These are phyloP conservation scores for Cyberlindnera lachancei DNA, from an alignment of 805 yeast species.

Conservation along the genomic window DNA sequence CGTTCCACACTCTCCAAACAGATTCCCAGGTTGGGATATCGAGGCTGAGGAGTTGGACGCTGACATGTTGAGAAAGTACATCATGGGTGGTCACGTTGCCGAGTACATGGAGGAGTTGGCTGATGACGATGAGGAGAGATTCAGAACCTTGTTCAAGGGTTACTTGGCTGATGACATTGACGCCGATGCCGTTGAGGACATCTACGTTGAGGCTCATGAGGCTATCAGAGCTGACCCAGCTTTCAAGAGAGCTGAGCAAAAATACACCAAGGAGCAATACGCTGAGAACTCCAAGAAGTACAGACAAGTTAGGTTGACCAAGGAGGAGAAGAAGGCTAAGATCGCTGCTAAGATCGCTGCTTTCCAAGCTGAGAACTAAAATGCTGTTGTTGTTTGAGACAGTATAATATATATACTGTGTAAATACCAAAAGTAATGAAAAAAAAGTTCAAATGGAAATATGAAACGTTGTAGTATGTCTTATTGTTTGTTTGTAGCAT, in stretches of 20 bases:
- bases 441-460: no score
- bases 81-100: constrained; percentile 99
- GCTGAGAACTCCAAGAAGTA: constrained; percentile 93
- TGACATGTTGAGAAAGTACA: constrained; percentile 96
- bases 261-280: constrained; percentile 95
- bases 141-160: constrained; percentile 90
- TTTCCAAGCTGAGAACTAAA: constrained; percentile 44
- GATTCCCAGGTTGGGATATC: constrained; percentile 99
- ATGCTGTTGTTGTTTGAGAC: constrained; percentile 3
- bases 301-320: constrained; percentile 84
- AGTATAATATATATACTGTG: no score
- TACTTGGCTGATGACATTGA: constrained; percentile 96
- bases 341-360: constrained; percentile 92
- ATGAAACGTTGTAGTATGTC: no score
- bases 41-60: constrained; percentile 98
- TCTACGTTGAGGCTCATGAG: constrained; percentile 91
- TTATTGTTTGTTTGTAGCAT: no score
- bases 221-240: constrained; percentile 94
- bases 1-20: constrained; percentile 98
- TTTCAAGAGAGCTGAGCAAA: constrained; percentile 82
- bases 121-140: constrained; percentile 99
- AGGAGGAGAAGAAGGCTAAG: constrained; percentile 82
- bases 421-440: no score
- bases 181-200: constrained; percentile 93
- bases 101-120: constrained; percentile 99